These are phyloP conservation scores for Fonsecaea nubica DNA, from an alignment of 2,329 filamentous ascomycete species.

Conservation along the genomic window DNA sequence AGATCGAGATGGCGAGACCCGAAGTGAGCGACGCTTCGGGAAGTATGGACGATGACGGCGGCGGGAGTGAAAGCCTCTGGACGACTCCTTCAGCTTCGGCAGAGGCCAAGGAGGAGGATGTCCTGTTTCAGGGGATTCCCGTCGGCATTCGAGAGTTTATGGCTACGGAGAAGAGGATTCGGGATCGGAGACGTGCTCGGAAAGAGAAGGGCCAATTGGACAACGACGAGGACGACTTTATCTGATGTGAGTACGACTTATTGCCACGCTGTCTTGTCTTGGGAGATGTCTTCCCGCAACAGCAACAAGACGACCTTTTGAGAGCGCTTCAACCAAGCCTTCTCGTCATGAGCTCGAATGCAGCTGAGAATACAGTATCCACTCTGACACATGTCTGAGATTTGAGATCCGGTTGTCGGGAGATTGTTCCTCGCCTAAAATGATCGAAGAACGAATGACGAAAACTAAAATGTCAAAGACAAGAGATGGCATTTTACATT, in stretches of 20 bases:
- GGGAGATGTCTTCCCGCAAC: too few species aligned
- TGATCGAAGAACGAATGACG: too few species aligned
- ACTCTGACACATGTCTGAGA: too few species aligned
- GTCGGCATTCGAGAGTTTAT: constrained; percentile 97
- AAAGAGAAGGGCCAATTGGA: constrained; percentile 4
- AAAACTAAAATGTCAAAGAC: too few species aligned
- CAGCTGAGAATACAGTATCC: too few species aligned
- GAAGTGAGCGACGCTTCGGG: constrained; percentile 58
- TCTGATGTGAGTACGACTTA: not conserved
- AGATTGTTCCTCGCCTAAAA: too few species aligned
- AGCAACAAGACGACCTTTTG: too few species aligned
- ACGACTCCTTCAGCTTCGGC: constrained; percentile 44
- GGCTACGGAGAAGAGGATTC: constrained; percentile 91
- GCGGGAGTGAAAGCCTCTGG: constrained; percentile 76
- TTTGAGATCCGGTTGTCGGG: too few species aligned
- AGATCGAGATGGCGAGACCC: constrained; percentile 41
- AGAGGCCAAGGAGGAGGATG: constrained; percentile 54
- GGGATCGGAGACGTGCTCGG: constrained; percentile 66
- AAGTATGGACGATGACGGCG: constrained; percentile 81
- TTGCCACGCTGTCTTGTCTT: too few species aligned
- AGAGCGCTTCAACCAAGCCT: too few species aligned
- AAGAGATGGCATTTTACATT: too few species aligned
- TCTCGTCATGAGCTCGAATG: too few species aligned
- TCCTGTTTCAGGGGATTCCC: constrained; percentile 78
- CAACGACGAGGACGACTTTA: not conserved